Conservation (phyloP, 495 filamentous ascomycete genomes). For the Neurospora sp. region DNA sequence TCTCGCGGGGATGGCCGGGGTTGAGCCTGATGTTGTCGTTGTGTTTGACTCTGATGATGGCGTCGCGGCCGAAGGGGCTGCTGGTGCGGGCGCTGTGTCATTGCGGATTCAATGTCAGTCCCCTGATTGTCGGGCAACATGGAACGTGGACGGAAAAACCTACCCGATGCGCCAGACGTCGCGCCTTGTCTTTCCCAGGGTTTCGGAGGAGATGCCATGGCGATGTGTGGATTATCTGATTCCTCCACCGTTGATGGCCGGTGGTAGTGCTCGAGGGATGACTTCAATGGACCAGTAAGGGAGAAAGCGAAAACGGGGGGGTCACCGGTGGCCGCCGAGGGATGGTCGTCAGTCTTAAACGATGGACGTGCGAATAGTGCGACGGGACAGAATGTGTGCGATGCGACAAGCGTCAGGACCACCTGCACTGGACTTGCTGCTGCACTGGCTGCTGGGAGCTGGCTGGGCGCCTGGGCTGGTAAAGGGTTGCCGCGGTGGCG, state of each 20-base stretch:
- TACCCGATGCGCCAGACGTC: conserved; percentile 42
- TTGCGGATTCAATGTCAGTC: not conserved
- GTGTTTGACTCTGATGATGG: conserved; percentile 7
- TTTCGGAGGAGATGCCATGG: conserved; percentile 77
- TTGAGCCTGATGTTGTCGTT: conserved; percentile 33
- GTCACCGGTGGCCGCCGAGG: not conserved
- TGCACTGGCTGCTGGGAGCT: not conserved
- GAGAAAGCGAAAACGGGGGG: not conserved
- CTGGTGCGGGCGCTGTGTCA: not conserved
- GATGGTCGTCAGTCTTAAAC: not conserved
- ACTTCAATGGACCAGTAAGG: not conserved
- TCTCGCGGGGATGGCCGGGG: conserved; percentile 69
- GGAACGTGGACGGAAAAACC: conserved; percentile 8
- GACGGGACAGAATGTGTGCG: not conserved
- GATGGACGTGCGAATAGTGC: not conserved
- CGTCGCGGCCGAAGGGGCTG: not conserved
- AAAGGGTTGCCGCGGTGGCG: not conserved
- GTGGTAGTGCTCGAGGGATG: not conserved
- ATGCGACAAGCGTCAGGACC: not conserved
- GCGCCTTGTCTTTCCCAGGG: conserved; percentile 84
- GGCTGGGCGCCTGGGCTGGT: not conserved
- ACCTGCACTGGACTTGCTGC: not conserved
- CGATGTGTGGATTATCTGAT: not conserved
- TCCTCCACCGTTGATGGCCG: not conserved
- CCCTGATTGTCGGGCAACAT: not conserved